Base-by-base conservation (phyloP, 306 rosid genomes). In the Cucurbita ficifolia region DNA sequence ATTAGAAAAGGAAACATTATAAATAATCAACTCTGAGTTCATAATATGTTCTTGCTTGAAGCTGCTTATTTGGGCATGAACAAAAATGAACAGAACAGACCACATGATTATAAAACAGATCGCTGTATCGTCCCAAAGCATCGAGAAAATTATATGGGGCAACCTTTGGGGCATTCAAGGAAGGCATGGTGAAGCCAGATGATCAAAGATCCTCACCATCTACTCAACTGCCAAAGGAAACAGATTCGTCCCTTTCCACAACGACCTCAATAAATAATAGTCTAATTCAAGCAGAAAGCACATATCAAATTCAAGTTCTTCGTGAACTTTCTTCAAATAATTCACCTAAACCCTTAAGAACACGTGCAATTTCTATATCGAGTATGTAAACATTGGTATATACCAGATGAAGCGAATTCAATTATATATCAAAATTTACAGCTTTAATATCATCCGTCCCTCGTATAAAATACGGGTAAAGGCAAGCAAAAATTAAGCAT, bases 371-470 rank as follows among this genome's bases (percentile, higher is more conserved):
- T 68, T 68, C 73, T 43, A 68, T 45, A 68, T 46, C 56, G 22
- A 48, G 45, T 48, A 49, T 70, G 42, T 14, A 70, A 49, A 24
- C 58, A 70, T 29, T 17, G 57, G 58, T 70, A 70, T 70, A 70
- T 45, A 49, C 74, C 43, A 48, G 51, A 72, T 67, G 51, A 64
- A 73, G 72, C 77, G 39, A 63, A 65, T 70, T 70, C 67, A 80
- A 77, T 75, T 75, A 79, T 65, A 77, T 65, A 77, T 67, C 69
- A 79, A 73, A 80, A 86, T 84, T 78, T 86, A 86, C 88, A 84
- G 45, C 70, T 76, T 78, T 53, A 70, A 70, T 18, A 70, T 29
- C 74, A 70, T 48, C 58, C 74, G n/a, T 70, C 58, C 58, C 29
- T 14, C 9, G 58, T 70, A 70, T 72, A 53, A 35, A 35, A 12